phyloP scores from a whole-genome alignment of 139 green algal species.

The Haematococcus sp. region DNA sequence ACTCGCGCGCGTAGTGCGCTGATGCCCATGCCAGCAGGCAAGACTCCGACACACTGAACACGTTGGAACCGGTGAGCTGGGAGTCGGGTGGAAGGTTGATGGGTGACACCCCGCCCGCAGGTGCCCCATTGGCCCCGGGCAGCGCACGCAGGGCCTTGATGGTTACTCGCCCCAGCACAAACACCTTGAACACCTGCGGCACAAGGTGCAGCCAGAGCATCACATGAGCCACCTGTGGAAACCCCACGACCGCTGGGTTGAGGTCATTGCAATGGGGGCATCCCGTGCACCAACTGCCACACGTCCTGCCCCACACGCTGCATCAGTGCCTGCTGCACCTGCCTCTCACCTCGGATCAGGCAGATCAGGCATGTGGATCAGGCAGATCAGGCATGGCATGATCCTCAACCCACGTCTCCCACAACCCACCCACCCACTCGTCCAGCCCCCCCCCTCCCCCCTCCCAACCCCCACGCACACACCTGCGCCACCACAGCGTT shows the following conservation, averaged over 20 bases:
- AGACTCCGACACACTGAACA: slow-evolving; percentile 63
- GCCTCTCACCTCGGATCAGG: too few species aligned
- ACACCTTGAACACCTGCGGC: slow-evolving; percentile 63
- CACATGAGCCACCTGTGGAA: too few species aligned
- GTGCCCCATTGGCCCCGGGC: slow-evolving; percentile 24
- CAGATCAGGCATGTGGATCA: too few species aligned
- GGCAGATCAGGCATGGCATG: too few species aligned
- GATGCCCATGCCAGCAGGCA: slow-evolving; percentile 69
- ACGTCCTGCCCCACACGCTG: too few species aligned
- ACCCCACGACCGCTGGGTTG: too few species aligned
- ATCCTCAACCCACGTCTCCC: too few species aligned
- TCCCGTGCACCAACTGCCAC: too few species aligned
- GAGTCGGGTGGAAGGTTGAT: slow-evolving; percentile 37
- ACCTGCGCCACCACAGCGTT: slow-evolving; percentile 59
- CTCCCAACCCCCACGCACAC: background rate
- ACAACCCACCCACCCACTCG: too few species aligned
- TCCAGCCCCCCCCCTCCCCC: background rate
- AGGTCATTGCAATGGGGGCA: too few species aligned
- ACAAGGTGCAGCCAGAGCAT: background rate
- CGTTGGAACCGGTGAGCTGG: slow-evolving; percentile 48
- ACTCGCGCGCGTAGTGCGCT: slow-evolving; percentile 38
- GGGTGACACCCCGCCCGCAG: background rate
- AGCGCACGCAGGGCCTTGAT: slow-evolving; percentile 48
- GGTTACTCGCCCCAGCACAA: slow-evolving; percentile 64
- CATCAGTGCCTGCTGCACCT: too few species aligned